Base-by-base conservation (phyloP, 805 yeast genomes). In the Zygosaccharomyces bailii region DNA sequence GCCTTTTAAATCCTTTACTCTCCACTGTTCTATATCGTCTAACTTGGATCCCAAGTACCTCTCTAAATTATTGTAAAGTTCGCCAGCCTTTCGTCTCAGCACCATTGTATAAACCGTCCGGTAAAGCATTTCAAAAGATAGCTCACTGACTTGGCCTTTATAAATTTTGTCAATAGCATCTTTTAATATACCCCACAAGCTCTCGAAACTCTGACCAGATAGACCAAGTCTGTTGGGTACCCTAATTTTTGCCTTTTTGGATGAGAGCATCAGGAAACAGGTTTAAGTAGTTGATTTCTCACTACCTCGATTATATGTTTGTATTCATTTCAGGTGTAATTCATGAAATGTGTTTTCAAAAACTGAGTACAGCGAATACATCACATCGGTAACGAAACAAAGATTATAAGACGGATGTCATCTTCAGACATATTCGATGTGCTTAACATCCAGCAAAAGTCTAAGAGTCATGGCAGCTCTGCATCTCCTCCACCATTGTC, bases 91-190 rank as follows among this genome's bases (percentile, higher is more conserved):
- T 9, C 50, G 51, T 30, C 61, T 54, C 23, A 88, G 65, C 1
- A 88, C 96, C 37, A 88, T 57, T 24, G 80, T 78, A 60, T 89
- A 89, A 0, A 95, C 86, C 19, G 80, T 79, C 42, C 95, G 69
- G 61, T 90, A 90, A 0, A 89, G 71, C 52, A 82, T 86, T 56
- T 89, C 96, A 59, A 86, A 89, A 1, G 93, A 84, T 20, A 89
- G 68, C 45, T 76, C 75, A 3, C 86, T 77, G 5, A 89, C 89
- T 56, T 84, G 79, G 54, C 85, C 80, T 33, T 73, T 71, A 56
- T 81, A 84, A 44, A 90, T 89, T 54, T 83, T 84, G 11, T 59
- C 65, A 27, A 89, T 82, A 16, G 96, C 96, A 30, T 74, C 69
- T 5, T 82, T 65, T 16, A 89, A 67, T 0, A 77, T 69, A 1